Conservation (phyloP, 2,329 filamentous ascomycete genomes). For the Raffaelea arxii region DNA sequence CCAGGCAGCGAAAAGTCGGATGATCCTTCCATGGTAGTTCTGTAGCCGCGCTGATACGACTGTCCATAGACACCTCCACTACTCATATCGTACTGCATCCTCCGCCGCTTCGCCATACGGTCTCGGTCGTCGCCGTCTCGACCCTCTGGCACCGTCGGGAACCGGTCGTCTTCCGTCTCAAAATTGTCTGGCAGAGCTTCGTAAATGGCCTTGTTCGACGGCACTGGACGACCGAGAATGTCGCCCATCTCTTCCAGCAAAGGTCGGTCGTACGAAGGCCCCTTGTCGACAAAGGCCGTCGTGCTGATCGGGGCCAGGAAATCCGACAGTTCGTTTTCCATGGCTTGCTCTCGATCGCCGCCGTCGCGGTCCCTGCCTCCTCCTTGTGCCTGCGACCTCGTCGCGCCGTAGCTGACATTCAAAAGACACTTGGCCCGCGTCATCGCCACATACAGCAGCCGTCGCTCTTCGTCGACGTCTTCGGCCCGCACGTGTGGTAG, state of each 20-base stretch:
- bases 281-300: conserved; percentile 45
- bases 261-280: conserved; percentile 57
- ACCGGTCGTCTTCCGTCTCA: conserved; percentile 55
- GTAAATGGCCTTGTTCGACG: conserved; percentile 44
- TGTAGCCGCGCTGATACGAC: conserved; percentile 34
- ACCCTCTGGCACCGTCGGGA: conserved; percentile 43
- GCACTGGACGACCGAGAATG: conserved; percentile 57
- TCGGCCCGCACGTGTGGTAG: conserved; percentile 85
- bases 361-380: background rate
- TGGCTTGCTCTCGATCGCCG: conserved; percentile 19
- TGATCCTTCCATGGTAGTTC: conserved; percentile 53
- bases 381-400: background rate
- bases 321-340: conserved; percentile 55
- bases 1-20: conserved; percentile 46
- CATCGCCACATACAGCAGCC: conserved; percentile 93
- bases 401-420: conserved; percentile 64
- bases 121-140: conserved; percentile 3
- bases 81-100: conserved; percentile 2
- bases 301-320: conserved; percentile 55
- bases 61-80: conserved; percentile 15
- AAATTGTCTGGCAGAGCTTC: conserved; percentile 42
- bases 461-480: conserved; percentile 76
- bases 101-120: background rate
- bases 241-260: conserved; percentile 57
- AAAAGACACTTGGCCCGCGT: conserved; percentile 80